phyloP scores from a whole-genome alignment of 345 rosid species.

The Zanthoxylum bungeanum region DNA sequence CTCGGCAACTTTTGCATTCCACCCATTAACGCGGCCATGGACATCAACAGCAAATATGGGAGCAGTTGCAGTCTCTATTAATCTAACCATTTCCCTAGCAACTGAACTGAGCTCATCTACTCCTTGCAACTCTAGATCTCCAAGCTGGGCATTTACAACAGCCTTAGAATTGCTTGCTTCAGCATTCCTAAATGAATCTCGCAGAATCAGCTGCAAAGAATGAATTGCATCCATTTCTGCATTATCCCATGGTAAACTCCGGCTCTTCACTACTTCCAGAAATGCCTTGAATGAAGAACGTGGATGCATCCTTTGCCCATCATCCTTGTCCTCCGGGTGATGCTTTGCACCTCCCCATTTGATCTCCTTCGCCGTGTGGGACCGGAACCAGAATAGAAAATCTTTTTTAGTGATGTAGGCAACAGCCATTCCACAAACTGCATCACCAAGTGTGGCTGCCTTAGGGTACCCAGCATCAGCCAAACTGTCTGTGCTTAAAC shows the following conservation, averaged over 20 bases:
- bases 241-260: constrained; percentile 91
- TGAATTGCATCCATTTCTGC: constrained; percentile 99
- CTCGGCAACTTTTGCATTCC: constrained; percentile 95
- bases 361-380: constrained; percentile 92
- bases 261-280: constrained; percentile 95
- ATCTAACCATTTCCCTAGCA: constrained; percentile 99
- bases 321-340: constrained; percentile 95
- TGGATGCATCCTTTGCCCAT: constrained; percentile 95
- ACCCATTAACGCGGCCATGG: constrained; percentile 81
- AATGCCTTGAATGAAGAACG: constrained; percentile 97
- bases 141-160: constrained; percentile 42
- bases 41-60: constrained; percentile 96
- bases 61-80: constrained; percentile 95
- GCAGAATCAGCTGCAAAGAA: constrained; percentile 91
- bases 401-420: constrained; percentile 81
- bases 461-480: constrained; percentile 90
- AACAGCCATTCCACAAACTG: constrained; percentile 98
- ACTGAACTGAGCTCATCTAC: constrained; percentile 90
- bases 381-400: constrained; percentile 96
- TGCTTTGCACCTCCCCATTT: constrained; percentile 99
- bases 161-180: constrained; percentile 77
- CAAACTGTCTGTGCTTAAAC: constrained; percentile 91
- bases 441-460: constrained; percentile 85
- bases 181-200: constrained; percentile 81
- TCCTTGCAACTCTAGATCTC: constrained; percentile 68